Conservation (phyloP, 495 filamentous ascomycete genomes). For the Penicillium pulvis region DNA sequence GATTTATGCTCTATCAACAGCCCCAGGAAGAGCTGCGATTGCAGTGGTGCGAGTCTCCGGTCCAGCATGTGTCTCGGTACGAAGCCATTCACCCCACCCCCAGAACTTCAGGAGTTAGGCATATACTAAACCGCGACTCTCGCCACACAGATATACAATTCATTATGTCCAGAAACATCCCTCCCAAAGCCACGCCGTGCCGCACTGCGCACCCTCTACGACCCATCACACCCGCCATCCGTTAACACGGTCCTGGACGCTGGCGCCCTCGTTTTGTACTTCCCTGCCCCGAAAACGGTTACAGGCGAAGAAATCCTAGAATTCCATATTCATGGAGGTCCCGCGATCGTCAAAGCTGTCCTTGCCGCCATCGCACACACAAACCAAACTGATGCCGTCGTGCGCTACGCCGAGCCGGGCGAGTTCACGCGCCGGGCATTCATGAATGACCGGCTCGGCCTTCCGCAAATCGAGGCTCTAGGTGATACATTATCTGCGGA, state of each 20-base stretch:
- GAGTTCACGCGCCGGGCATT: constrained; percentile 96
- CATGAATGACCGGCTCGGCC: constrained; percentile 77
- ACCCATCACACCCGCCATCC: constrained; percentile 52
- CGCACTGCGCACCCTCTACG: constrained; percentile 72
- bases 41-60: constrained; percentile 90
- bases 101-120: constrained; percentile 1
- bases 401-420: constrained; percentile 91
- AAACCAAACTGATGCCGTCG: constrained; percentile 28
- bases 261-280: constrained; percentile 81
- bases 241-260: constrained; percentile 69
- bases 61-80: constrained; percentile 68
- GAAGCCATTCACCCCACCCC: constrained; percentile 23
- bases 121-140: constrained; percentile 6
- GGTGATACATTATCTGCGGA: constrained; percentile 82
- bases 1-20: constrained; percentile 92
- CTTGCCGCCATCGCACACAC: constrained; percentile 70
- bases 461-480: constrained; percentile 93
- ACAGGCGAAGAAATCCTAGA: constrained; percentile 94
- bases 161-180: constrained; percentile 66
- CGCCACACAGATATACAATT: constrained; percentile 66
- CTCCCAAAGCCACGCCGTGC: constrained; percentile 76
- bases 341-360: constrained; percentile 83
- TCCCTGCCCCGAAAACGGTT: constrained; percentile 78
- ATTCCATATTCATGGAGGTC: constrained; percentile 90
- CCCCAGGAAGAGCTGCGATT: constrained; percentile 83